Conservation (phyloP, 2,329 filamentous ascomycete genomes). For the Cadophora gregata region DNA sequence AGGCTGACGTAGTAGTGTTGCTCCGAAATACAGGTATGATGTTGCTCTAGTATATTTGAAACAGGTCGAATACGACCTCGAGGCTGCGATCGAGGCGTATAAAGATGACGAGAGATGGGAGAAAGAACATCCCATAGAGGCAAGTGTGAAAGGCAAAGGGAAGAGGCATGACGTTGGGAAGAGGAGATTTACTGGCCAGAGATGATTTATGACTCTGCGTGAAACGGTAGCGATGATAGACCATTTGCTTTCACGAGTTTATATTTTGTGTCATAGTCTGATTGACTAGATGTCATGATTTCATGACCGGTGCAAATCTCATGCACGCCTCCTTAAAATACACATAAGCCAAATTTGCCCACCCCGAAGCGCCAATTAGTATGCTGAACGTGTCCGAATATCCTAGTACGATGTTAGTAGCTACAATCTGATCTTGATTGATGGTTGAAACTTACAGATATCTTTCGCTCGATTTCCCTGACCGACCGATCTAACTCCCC, state of each 20-base stretch:
- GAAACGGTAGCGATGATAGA: not conserved
- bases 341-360: conserved; percentile 30
- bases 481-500: conserved; percentile 90
- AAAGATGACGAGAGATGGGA: conserved; percentile 80
- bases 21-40: conserved; percentile 59
- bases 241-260: conserved; percentile 18
- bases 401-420: conserved; percentile 48
- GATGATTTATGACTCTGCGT: conserved; percentile 24
- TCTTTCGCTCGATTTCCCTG: conserved; percentile 93
- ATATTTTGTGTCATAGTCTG: conserved; percentile 30
- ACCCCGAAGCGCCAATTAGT: conserved; percentile 42
- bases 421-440: not conserved
- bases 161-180: conserved; percentile 42
- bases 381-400: conserved; percentile 63
- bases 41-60: conserved; percentile 77
- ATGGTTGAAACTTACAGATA: conserved; percentile 61
- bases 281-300: conserved; percentile 32
- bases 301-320: conserved; percentile 26
- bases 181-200: conserved; percentile 42
- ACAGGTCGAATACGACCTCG: conserved; percentile 70
- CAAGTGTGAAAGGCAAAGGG: conserved; percentile 51
- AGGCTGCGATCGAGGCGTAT: conserved; percentile 66
- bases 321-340: conserved; percentile 32
- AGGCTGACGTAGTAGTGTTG: conserved; percentile 43
- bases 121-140: conserved; percentile 65